These are phyloP conservation scores for Tolypocladium guangdongense DNA, from an alignment of 2,329 filamentous ascomycete genomes.

Conservation along the genomic window DNA sequence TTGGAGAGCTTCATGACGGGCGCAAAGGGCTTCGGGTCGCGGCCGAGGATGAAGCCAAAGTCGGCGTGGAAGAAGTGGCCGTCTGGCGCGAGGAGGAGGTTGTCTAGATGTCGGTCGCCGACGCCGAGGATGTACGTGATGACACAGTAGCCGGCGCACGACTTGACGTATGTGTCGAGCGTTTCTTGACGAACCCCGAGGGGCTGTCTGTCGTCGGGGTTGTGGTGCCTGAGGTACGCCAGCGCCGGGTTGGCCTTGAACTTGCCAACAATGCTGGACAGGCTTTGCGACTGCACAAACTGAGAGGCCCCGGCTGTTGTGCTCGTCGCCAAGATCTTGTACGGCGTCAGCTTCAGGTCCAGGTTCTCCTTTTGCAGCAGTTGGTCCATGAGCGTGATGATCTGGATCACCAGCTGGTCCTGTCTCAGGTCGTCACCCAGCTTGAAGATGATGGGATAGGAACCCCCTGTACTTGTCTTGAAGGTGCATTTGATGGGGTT, in stretches of 20 bases:
- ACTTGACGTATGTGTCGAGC: conserved; percentile 91
- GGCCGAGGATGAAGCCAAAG: conserved; percentile 94
- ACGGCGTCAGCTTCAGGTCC: conserved; percentile 88
- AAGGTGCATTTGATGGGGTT: conserved; percentile 88
- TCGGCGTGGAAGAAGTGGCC: conserved; percentile 97
- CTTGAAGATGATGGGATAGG: conserved; percentile 94
- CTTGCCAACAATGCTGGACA: conserved; percentile 74
- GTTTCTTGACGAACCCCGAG: conserved; percentile 84
- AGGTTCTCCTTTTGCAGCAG: conserved; percentile 92
- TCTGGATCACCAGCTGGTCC: conserved; percentile 92
- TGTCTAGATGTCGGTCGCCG: conserved; percentile 90
- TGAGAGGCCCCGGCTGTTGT: conserved; percentile 84
- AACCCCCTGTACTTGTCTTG: conserved; percentile 63
- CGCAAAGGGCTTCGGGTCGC: conserved; percentile 94
- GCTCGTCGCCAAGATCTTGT: conserved; percentile 90
- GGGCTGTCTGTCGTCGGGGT: conserved; percentile 72
- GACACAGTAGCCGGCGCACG: conserved; percentile 94
- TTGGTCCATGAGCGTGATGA: conserved; percentile 96
- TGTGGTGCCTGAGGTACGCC: conserved; percentile 78
- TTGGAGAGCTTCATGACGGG: conserved; percentile 94
- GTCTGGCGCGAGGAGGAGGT: conserved; percentile 79
- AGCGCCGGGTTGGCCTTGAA: conserved; percentile 66
- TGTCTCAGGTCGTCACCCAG: conserved; percentile 92
- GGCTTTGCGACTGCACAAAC: conserved; percentile 76
- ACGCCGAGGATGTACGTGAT: conserved; percentile 97